Base-by-base conservation (phyloP, 257 asterid genomes). In the Nyctanthes arbortristis region DNA sequence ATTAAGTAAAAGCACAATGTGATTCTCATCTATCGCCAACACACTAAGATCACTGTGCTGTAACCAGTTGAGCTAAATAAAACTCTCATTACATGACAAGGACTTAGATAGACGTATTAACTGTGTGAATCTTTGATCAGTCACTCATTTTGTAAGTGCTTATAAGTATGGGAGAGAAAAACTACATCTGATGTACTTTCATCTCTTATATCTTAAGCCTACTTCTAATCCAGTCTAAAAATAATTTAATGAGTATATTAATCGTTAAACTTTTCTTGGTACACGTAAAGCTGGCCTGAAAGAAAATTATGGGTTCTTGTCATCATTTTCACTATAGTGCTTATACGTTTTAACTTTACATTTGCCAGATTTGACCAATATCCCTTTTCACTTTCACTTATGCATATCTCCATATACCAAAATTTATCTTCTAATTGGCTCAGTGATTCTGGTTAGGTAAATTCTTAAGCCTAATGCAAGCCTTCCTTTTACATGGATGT, bases 321-420 rank as follows among this genome's bases (percentile, higher is more conserved):
- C 69, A 16, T 61, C 20, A 56, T 49, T n/a, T n/a, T 52, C 55
- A 25, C 49, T 27, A 24, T 35, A 33, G 59, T 49, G 61, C 33
- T 36, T 54, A 33, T 9, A 32, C 32, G 35, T 4, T 11, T n/a
- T 58, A 54, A 47, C 20, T 64, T 22, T 49, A 29, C 3, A 30
- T 29, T 12, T n/a, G 16, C n/a, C 34, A 20, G 10, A 27, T 57
- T 58, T n/a, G 30, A n/a, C 32, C 20, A 43, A 30, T 31, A 12
- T 30, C 22, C 34, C 18, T 45, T 55, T 47, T 3, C 33, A 7
- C 7, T 24, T 40, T 49, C 56, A 43, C 33, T 36, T 49, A 39
- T 36, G 27, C 16, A 37, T 37, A 29, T 37, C 12, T 55, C 57
- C 29, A 6, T 20, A 12, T 49, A 49, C 27, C 20, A 49, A 55